Conservation (phyloP, 805 yeast genomes). For the Lipomyces chichibuensis region DNA sequence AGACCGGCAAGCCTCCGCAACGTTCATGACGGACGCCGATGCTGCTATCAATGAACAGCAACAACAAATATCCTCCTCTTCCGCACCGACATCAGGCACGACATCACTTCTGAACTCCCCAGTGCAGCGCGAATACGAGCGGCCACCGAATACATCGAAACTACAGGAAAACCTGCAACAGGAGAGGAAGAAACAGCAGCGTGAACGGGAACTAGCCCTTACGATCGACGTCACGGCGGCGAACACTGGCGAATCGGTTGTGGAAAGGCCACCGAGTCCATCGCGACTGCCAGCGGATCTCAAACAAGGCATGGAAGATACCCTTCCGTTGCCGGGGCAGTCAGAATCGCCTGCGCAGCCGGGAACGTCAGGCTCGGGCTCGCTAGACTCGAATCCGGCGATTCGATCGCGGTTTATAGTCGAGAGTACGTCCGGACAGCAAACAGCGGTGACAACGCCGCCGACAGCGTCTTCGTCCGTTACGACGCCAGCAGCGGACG, state of each 20-base stretch:
- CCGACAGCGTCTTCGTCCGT: slow-evolving; percentile 12
- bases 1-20: slow-evolving; percentile 10
- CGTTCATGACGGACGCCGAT: slow-evolving; percentile 16
- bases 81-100: slow-evolving; percentile 32
- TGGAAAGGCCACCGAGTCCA: neutral
- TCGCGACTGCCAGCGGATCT: neutral
- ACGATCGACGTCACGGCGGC: slow-evolving; percentile 11
- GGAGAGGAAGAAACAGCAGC: slow-evolving; percentile 7
- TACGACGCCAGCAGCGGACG: neutral
- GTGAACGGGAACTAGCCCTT: slow-evolving; percentile 4
- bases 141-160: slow-evolving; percentile 1
- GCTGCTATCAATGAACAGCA: slow-evolving; percentile 10
- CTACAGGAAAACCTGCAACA: neutral
- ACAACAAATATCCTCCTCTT: slow-evolving; percentile 26
- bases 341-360: slow-evolving; percentile 9
- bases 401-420: slow-evolving; percentile 27
- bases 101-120: slow-evolving; percentile 28
- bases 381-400: slow-evolving; percentile 25
- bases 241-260: neutral
- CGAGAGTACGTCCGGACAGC: slow-evolving; percentile 7
- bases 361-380: slow-evolving; percentile 14
- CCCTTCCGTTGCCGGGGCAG: slow-evolving; percentile 1
- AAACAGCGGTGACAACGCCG: neutral
- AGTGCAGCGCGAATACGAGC: neutral
- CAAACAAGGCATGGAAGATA: slow-evolving; percentile 7